phyloP scores from a whole-genome alignment of 202 grass and related monocot species.

The Alloteropsis angusta region DNA sequence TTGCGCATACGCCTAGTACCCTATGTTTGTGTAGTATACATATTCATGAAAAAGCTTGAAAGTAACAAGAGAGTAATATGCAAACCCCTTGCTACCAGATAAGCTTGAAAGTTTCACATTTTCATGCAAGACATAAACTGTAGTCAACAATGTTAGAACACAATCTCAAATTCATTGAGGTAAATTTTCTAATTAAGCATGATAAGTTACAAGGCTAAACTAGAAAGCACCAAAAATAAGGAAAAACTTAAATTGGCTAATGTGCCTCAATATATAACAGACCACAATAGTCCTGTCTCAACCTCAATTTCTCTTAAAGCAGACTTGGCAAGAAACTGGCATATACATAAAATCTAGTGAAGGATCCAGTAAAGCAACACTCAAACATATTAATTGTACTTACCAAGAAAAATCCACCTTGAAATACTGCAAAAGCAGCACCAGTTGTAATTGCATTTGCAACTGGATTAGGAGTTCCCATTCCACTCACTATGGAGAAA shows the following conservation, averaged over 20 bases:
- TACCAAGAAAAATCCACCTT: constrained; percentile 89
- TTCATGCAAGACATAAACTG: neutral
- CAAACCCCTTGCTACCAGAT: neutral
- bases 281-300: neutral
- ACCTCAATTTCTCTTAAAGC: constrained; percentile 4
- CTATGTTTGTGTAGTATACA: neutral
- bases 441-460: constrained; percentile 72
- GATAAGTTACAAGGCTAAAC: neutral
- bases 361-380: neutral
- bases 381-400: neutral
- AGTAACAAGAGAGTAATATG: neutral
- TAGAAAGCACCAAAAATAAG: neutral
- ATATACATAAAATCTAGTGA: neutral
- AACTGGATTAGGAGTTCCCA: constrained; percentile 74
- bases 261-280: neutral
- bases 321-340: neutral
- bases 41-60: neutral
- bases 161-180: neutral
- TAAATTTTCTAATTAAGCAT: neutral
- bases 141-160: neutral
- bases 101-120: neutral
- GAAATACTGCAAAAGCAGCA: constrained; percentile 75
- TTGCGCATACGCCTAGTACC: neutral
- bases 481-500: constrained; percentile 86
- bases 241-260: neutral